Percentiles rank a stretch among this genome's conserved stretches.
Evolutionary conservation across 2,329 filamentous ascomycete species (phyloP).

Genomic region (Ophiosphaerella herpotricha): DNA sequence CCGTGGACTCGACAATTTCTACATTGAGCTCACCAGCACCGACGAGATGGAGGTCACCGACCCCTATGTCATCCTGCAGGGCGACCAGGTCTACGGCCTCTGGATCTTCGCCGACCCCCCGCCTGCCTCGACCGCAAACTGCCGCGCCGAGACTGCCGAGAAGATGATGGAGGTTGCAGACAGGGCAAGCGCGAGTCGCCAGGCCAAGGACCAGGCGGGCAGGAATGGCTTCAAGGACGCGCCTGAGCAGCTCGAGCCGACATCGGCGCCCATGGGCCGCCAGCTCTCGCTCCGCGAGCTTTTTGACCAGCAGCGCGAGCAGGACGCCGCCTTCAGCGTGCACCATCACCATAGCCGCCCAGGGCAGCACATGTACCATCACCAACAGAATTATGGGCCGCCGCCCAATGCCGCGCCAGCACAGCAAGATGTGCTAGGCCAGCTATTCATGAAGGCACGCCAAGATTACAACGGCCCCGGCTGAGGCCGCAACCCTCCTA

Average conservation of each 20-base stretch:
- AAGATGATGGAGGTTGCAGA: slow-evolving; percentile 61
- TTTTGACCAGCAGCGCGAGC: slow-evolving; percentile 59
- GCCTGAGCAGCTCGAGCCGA: slow-evolving; percentile 37
- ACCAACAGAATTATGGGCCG: slow-evolving; percentile 18
- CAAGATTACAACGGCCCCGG: slow-evolving; percentile 40
- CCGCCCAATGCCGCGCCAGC: slow-evolving; percentile 23
- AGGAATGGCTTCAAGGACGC: slow-evolving; percentile 25
- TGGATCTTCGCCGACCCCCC: slow-evolving; percentile 67
- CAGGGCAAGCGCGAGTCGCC: slow-evolving; percentile 56
- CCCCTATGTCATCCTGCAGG: slow-evolving; percentile 63
- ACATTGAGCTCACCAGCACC: slow-evolving; percentile 47
- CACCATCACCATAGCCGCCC: slow-evolving; percentile 48
- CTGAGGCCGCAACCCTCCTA: slow-evolving; percentile 14
- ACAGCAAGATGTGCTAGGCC: slow-evolving; percentile 36
- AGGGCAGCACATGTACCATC: slow-evolving; percentile 5
- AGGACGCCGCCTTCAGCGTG: slow-evolving; percentile 58
- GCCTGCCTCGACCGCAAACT: slow-evolving; percentile 59
- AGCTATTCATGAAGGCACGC: slow-evolving; percentile 44
- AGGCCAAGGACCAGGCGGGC: slow-evolving; percentile 36
- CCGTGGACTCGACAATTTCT: slow-evolving; percentile 55
- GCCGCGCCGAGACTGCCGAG: slow-evolving; percentile 56
- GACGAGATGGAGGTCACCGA: slow-evolving; percentile 56
- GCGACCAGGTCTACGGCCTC: slow-evolving; percentile 59
- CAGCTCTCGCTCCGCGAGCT: slow-evolving; percentile 59
- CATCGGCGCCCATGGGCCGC: slow-evolving; percentile 56